phyloP scores from a whole-genome alignment of 768 basidiomycete genomes.

The Exidia glandulosa region DNA sequence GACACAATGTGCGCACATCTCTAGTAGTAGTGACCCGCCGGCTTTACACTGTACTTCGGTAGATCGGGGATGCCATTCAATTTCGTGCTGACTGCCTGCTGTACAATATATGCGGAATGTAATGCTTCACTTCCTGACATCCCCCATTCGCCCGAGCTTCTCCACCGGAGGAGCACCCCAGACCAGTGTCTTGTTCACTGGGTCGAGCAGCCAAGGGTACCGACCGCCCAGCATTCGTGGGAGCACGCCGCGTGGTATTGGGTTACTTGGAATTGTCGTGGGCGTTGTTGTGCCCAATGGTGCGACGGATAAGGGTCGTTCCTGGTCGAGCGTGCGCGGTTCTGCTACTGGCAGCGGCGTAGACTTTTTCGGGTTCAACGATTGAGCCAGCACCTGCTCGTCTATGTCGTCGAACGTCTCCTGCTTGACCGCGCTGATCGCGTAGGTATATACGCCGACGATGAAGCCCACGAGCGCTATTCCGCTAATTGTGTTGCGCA shows the following conservation, averaged over 20 bases:
- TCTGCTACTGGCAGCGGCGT: neutral
- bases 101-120: neutral
- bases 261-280: neutral
- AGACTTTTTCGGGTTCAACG: neutral
- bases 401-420: conserved; percentile 85
- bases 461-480: conserved; percentile 59
- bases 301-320: neutral
- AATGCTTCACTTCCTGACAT: conserved; percentile 5
- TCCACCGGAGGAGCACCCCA: conserved; percentile 68
- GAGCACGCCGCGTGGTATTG: conserved; percentile 33
- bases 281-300: neutral
- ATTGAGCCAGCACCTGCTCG: conserved; percentile 51
- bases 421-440: conserved; percentile 88
- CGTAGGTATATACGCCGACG: conserved; percentile 80
- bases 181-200: conserved; percentile 49
- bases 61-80: neutral
- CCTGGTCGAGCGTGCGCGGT: neutral
- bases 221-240: conserved; percentile 29
- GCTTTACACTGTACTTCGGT: neutral
- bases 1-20: too few species aligned
- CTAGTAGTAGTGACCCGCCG: too few species aligned
- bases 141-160: conserved; percentile 38
- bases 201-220: conserved; percentile 47
- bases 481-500: conserved; percentile 74
- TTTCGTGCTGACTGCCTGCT: neutral